Conservation (phyloP, 495 filamentous ascomycete species). For the Chlorociboria aeruginascens region DNA sequence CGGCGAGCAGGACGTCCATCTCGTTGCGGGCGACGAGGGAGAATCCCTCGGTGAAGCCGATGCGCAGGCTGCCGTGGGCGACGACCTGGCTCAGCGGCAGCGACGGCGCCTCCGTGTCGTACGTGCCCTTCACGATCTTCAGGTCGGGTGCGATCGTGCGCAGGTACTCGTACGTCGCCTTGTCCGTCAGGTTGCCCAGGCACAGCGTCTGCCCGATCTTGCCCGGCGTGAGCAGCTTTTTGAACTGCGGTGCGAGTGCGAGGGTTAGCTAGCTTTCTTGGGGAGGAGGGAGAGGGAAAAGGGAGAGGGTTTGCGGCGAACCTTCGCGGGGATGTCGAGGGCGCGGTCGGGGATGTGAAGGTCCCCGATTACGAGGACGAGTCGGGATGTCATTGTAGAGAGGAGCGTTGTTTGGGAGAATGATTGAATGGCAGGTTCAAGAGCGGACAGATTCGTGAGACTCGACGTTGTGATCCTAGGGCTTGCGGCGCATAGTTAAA, state of each 20-base stretch:
- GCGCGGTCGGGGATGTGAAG: constrained; percentile 96
- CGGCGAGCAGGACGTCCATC: constrained; percentile 81
- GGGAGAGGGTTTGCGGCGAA: constrained; percentile 23
- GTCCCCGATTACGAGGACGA: constrained; percentile 90
- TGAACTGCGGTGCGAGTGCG: too few relatives aligned
- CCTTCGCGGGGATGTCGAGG: constrained; percentile 80
- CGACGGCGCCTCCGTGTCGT: constrained; percentile 84
- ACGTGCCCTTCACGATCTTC: constrained; percentile 80
- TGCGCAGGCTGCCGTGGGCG: constrained; percentile 81
- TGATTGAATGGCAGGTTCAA: too few relatives aligned
- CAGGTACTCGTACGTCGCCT: constrained; percentile 89
- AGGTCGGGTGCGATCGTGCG: constrained; percentile 84
- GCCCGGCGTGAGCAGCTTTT: constrained; percentile 92
- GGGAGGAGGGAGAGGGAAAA: constrained; percentile 7
- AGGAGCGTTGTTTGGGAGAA: neutral
- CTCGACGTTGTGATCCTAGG: too few relatives aligned
- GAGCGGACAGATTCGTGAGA: too few relatives aligned
- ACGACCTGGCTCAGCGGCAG: constrained; percentile 89
- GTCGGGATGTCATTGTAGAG: constrained; percentile 56
- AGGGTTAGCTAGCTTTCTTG: too few relatives aligned
- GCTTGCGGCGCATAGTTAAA: neutral
- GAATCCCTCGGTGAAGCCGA: constrained; percentile 95
- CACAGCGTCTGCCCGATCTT: constrained; percentile 98
- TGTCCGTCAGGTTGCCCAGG: constrained; percentile 92
- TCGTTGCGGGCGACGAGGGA: constrained; percentile 87